A percentile compares a stretch with the other conserved stretches of the same genome.
These are phyloP conservation scores for Diplodia scrobiculata DNA, from an alignment of 2,329 filamentous ascomycete genomes.

Conservation along the genomic window DNA sequence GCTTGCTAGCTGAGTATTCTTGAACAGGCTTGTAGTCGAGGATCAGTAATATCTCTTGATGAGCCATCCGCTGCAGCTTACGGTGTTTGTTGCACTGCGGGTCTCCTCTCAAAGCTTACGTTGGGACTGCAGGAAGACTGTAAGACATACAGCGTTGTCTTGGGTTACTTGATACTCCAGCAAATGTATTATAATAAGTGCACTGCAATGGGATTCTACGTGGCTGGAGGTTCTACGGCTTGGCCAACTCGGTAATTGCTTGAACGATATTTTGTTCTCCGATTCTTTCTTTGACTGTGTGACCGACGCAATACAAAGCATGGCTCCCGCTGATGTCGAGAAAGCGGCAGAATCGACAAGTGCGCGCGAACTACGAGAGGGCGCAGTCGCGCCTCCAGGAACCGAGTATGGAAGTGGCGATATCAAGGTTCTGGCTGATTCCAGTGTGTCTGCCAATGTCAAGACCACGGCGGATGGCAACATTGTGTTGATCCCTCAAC, in stretches of 20 bases:
- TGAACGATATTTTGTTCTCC: background rate
- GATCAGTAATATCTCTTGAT: background rate
- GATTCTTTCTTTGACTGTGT: background rate
- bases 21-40: background rate
- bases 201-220: background rate
- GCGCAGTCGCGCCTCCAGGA: background rate
- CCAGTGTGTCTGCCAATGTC: conserved; percentile 31
- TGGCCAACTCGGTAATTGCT: background rate
- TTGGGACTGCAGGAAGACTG: background rate
- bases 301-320: background rate
- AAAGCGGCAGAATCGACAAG: background rate
- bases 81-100: background rate
- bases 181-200: background rate
- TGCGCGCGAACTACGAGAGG: background rate
- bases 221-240: background rate
- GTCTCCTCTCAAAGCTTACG: background rate
- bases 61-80: background rate
- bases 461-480: conserved; percentile 44
- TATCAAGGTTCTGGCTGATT: background rate
- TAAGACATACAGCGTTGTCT: background rate
- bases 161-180: background rate
- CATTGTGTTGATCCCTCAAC: conserved; percentile 58
- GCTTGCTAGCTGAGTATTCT: background rate
- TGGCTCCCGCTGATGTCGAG: background rate
- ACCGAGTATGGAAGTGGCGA: background rate